Conservation (phyloP, 768 basidiomycete genomes). For the Clavulina sp. region DNA sequence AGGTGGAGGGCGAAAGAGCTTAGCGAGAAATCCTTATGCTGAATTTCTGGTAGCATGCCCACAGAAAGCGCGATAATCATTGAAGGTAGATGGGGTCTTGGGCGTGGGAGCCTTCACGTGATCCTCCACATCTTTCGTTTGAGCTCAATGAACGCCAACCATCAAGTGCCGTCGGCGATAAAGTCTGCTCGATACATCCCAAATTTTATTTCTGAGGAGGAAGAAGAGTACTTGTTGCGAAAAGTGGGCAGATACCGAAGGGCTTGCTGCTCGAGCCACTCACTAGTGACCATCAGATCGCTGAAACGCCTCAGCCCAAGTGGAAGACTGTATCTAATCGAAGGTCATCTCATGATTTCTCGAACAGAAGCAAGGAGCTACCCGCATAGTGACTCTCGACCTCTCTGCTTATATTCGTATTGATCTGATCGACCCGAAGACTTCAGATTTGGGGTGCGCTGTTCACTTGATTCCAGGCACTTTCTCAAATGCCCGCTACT, state of each 20-base stretch:
- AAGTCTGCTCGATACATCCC: slow-evolving; percentile 39
- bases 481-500: neutral
- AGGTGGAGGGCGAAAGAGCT: too few relatives aligned
- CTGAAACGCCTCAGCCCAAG: slow-evolving; percentile 56
- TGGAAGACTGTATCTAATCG: slow-evolving; percentile 67
- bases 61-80: too few relatives aligned
- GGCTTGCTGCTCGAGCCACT: slow-evolving; percentile 4
- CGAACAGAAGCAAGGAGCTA: too few relatives aligned
- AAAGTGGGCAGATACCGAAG: slow-evolving; percentile 33
- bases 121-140: too few relatives aligned
- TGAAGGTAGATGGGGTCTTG: too few relatives aligned
- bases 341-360: too few relatives aligned
- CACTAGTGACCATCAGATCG: slow-evolving; percentile 32
- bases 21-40: too few relatives aligned
- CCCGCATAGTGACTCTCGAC: too few relatives aligned
- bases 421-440: neutral
- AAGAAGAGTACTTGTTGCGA: slow-evolving; percentile 59
- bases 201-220: slow-evolving; percentile 46
- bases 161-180: too few relatives aligned
- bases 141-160: too few relatives aligned
- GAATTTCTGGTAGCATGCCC: too few relatives aligned
- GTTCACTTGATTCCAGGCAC: neutral
- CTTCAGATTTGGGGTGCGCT: slow-evolving; percentile 2
- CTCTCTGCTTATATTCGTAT: neutral
- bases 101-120: too few relatives aligned